These are phyloP conservation scores for Nothophytophthora sp. DNA, from an alignment of 352 stramenopile genomes.

Conservation along the genomic window DNA sequence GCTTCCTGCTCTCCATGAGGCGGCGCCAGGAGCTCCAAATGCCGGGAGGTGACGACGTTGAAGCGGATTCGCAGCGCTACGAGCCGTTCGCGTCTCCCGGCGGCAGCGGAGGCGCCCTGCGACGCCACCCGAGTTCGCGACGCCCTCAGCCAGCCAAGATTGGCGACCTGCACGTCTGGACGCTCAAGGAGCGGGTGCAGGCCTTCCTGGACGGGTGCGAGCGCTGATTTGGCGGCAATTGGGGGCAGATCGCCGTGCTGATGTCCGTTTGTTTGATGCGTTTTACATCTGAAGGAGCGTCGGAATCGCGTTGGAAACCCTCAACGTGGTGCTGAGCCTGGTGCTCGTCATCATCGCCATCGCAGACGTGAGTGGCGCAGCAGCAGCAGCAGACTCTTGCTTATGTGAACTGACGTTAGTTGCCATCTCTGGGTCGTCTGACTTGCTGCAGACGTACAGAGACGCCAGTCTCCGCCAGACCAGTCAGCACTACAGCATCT, in stretches of 20 bases:
- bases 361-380: slow-evolving; percentile 20
- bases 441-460: slow-evolving; percentile 34
- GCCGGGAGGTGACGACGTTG: too few species aligned
- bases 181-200: slow-evolving; percentile 45
- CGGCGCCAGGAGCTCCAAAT: too few species aligned
- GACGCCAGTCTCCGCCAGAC: neutral
- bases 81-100: too few species aligned
- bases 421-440: neutral
- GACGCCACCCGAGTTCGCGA: neutral
- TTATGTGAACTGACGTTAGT: neutral
- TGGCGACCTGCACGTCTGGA: slow-evolving; percentile 41
- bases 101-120: neutral
- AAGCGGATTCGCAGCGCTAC: too few species aligned
- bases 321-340: slow-evolving; percentile 52
- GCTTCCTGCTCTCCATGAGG: too few species aligned
- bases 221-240: too few species aligned
- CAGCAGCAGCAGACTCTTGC: neutral
- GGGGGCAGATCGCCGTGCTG: too few species aligned
- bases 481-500: slow-evolving; percentile 23
- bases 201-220: slow-evolving; percentile 43
- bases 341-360: slow-evolving; percentile 46
- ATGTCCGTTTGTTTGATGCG: neutral
- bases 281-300: slow-evolving; percentile 19
- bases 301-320: slow-evolving; percentile 35
- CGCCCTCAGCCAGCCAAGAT: slow-evolving; percentile 14